phyloP scores from a whole-genome alignment of 441 rosid species.

The Geranium incanum region DNA sequence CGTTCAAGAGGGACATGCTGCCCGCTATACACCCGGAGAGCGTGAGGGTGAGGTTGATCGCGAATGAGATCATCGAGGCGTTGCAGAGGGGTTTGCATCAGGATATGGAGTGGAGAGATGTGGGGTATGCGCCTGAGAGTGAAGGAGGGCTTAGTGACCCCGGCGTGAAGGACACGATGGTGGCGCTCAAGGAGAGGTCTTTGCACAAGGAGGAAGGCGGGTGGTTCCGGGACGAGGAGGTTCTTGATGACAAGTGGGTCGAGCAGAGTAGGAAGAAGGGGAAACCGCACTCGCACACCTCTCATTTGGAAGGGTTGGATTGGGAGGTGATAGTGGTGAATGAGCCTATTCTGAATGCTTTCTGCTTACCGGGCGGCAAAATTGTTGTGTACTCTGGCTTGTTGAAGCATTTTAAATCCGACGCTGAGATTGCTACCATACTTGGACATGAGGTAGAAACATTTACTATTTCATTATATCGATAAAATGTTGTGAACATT shows the following conservation, averaged over 20 bases:
- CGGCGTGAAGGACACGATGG: constrained; percentile 34
- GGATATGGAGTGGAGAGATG: constrained; percentile 61
- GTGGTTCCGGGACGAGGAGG: constrained; percentile 41
- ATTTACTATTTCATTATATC: not conserved
- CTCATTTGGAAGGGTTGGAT: constrained; percentile 69
- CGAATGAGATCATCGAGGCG: constrained; percentile 63
- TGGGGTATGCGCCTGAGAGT: constrained; percentile 57
- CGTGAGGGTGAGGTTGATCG: constrained; percentile 57
- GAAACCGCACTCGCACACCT: constrained; percentile 30
- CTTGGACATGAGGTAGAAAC: constrained; percentile 70
- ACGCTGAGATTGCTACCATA: constrained; percentile 87
- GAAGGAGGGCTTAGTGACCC: constrained; percentile 22
- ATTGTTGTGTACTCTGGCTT: constrained; percentile 83
- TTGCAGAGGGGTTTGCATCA: constrained; percentile 68
- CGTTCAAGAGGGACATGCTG: constrained; percentile 57
- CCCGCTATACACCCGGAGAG: constrained; percentile 87
- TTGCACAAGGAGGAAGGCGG: constrained; percentile 36
- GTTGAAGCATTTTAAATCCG: constrained; percentile 60
- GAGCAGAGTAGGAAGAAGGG: constrained; percentile 58
- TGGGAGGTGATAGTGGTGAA: constrained; percentile 94
- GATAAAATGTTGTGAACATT: not conserved
- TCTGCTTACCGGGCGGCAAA: constrained; percentile 84
- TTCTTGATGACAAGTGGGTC: constrained; percentile 88
- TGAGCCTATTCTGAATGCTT: constrained; percentile 63
- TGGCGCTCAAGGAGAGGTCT: constrained; percentile 35